Evolutionary conservation across 257 asterid genomes (phyloP), one percentile per base, ranked within the genome.

Genomic region (Gentiana macrophylla): DNA sequence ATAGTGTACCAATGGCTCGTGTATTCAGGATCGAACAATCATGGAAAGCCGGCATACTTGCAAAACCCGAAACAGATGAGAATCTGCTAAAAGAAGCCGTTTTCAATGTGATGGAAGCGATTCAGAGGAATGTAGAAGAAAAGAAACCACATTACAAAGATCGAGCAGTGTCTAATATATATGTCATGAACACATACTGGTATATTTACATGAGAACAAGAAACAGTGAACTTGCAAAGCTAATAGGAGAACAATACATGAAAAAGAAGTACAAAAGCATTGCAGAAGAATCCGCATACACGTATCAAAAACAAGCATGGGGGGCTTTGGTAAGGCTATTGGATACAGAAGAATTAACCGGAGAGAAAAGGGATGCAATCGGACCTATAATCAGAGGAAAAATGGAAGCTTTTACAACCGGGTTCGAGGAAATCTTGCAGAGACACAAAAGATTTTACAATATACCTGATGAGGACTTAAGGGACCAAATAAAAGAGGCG

Each of bases 301-400:
- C 74, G 56, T 88, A 88, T 41, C 96, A 88, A 52, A 84, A 77
- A 63, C 90, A 78, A 35, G 84, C 90, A 1, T 88, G 96, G 94
- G 88, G 96, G 1, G 33, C 71, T 50, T 55, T 84, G 4, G 78
- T 75, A 12, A 82, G 59, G 45, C 12, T 79, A 44, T 62, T 88
- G 2, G 87, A 82, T 8, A 67, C 50, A 59, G 86, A 74, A 44
- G 85, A 67, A 11, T 24, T 70, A 13, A 68, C 56, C 4, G 63
- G 67, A 52, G 70, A 6, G 8, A 69, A 67, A 13, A 71, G 57
- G 10, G 74, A 69, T 35, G 72, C 61, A 1, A 8, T 59, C 47
- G 75, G 66, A 35, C 71, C 72, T 12, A 52, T 65, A 5, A 67
- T 67, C 43, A 65, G 82, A 61, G 76, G 69, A n/a, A 82, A 62